A percentile compares a stretch with the other conserved stretches of the same genome.
phyloP scores from a whole-genome alignment of 805 yeast genomes.

The Isabelozyma gotoi region DNA sequence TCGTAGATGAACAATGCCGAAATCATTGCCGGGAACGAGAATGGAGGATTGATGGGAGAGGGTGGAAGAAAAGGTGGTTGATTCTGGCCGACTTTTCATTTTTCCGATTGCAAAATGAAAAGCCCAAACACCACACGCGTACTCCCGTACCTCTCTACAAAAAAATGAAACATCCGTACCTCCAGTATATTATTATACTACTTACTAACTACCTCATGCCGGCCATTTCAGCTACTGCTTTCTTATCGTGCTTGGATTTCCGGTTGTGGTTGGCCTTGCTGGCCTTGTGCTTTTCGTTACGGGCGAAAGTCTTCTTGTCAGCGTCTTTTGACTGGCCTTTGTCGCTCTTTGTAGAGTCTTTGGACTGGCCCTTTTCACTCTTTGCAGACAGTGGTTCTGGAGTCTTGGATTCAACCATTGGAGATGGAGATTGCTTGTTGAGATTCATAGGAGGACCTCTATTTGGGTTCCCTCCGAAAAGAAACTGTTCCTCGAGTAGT shows the following conservation, averaged over 20 bases:
- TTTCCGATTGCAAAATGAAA: not conserved
- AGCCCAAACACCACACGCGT: too few relatives aligned
- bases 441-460: not conserved
- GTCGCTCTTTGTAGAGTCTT: too few relatives aligned
- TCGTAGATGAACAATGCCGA: conserved; percentile 80
- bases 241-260: conserved; percentile 60
- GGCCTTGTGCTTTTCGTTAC: conserved; percentile 57
- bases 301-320: conserved; percentile 36
- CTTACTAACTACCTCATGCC: conserved; percentile 28
- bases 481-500: conserved; percentile 59
- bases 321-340: too few relatives aligned
- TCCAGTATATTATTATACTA: not conserved
- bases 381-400: not conserved
- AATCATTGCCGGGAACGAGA: conserved; percentile 75
- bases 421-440: not conserved
- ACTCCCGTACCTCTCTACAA: too few relatives aligned
- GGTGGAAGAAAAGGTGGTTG: not conserved
- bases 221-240: conserved; percentile 30
- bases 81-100: too few relatives aligned
- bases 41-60: not conserved
- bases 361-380: too few relatives aligned
- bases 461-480: conserved; percentile 24
- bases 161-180: not conserved
- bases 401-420: too few relatives aligned
- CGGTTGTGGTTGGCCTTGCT: conserved; percentile 64